Evolutionary conservation across 768 basidiomycete species (phyloP), one percentile per base, ranked within the genome.

Genomic region (Sarcomyxa edulis): DNA sequence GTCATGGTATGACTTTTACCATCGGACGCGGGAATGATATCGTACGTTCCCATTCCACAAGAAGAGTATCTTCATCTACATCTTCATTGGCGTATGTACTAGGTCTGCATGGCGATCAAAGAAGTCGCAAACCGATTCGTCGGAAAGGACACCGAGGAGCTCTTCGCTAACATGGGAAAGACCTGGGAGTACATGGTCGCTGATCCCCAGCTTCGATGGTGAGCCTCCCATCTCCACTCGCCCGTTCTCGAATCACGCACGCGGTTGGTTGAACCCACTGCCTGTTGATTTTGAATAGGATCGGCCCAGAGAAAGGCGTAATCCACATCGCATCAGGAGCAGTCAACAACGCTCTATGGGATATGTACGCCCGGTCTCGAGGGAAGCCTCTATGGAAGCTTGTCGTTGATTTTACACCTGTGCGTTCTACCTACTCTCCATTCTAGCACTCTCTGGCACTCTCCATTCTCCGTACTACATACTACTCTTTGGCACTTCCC

Each of bases 1-100:
- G 93, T n/a, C 79, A 91, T 49, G 91, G 90, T 39, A 89, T 92
- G 89, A 92, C 91, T 3, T 94, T 94, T 58, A 93, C 92, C 8
- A 93, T 91, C 48, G 91, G 91, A 0, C 81, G 94, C 28, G 94
- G 94, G 20, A 97, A 93, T 53, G 94, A 98, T 44, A 92, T 96
- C 46, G 94, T 86, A 48, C 39, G 64, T 53, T n/a, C 27, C 35
- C n/a, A 11, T 21, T 12, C 24, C 7, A 23, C 25, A 23, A 14
- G 10, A 14, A 8, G n/a, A n/a, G n/a, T n/a, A n/a, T n/a, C n/a
- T n/a, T n/a, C n/a, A n/a, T 16, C 12, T 22, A 14, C 16, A 8
- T 21, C 15, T 12, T 2, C 38, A 21, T 9, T 31, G 1, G 7
- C 29, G 19, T 24, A 22, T 42, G 7, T 40, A 23, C 8, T 44